phyloP scores from a whole-genome alignment of 2,329 filamentous ascomycete species.

The Calonectria hawksworthii region DNA sequence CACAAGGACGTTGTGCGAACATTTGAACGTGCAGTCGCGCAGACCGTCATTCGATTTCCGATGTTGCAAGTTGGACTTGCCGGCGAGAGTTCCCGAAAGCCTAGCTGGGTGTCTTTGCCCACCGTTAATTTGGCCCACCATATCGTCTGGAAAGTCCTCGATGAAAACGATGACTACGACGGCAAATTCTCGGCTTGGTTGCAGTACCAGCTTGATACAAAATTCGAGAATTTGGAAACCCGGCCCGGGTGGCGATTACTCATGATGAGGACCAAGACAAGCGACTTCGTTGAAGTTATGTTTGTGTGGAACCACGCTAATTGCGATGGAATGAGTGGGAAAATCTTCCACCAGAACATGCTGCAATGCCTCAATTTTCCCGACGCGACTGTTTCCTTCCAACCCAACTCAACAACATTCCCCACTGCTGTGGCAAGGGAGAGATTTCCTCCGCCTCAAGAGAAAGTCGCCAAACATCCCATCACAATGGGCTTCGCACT shows the following conservation, averaged over 20 bases:
- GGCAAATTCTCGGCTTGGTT: constrained; percentile 18
- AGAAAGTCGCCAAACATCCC: constrained; percentile 39
- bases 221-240: constrained; percentile 39
- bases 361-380: constrained; percentile 43
- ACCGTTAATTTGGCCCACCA: constrained; percentile 31
- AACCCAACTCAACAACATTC: neutral
- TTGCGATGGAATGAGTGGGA: constrained; percentile 48
- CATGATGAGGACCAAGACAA: constrained; percentile 30
- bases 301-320: constrained; percentile 47
- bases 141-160: constrained; percentile 32
- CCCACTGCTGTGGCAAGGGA: neutral
- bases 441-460: constrained; percentile 42
- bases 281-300: constrained; percentile 40
- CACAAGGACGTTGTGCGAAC: neutral
- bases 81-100: constrained; percentile 35
- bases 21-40: constrained; percentile 29
- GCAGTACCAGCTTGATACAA: constrained; percentile 32
- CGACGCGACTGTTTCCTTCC: neutral
- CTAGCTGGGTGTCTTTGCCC: constrained; percentile 35
- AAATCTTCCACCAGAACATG: constrained; percentile 49
- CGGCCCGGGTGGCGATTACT: constrained; percentile 45
- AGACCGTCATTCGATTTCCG: constrained; percentile 36
- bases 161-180: neutral
- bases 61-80: constrained; percentile 39
- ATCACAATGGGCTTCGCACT: constrained; percentile 35